Evolutionary conservation across 345 rosid species (phyloP).

Genomic region (Hypericum perforatum): DNA sequence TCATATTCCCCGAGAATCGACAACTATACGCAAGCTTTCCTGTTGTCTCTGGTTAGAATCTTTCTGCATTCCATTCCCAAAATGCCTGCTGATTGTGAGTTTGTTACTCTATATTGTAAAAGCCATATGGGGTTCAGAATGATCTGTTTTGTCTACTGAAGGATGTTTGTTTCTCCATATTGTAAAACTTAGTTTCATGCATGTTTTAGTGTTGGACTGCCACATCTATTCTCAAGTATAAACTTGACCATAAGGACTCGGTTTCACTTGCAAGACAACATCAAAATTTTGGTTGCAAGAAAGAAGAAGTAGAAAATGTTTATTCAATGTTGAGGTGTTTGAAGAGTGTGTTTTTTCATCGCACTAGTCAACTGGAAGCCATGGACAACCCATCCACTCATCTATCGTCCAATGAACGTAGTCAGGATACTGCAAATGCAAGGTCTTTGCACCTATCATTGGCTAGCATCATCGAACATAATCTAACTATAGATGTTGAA

Average conservation of each 20-base stretch:
- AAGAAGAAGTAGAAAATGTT: slow-evolving; percentile 50
- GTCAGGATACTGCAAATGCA: slow-evolving; percentile 19
- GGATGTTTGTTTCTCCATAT: too few relatives aligned
- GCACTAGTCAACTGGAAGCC: slow-evolving; percentile 19
- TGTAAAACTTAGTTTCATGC: not conserved
- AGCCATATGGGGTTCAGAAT: not conserved
- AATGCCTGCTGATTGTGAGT: not conserved
- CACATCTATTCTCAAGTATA: slow-evolving; percentile 55
- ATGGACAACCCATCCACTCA: slow-evolving; percentile 23
- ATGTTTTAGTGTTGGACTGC: slow-evolving; percentile 77
- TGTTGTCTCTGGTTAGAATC: slow-evolving; percentile 63
- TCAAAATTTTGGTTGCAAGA: slow-evolving; percentile 51
- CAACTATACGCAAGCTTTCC: slow-evolving; percentile 66
- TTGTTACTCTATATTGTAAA: not conserved
- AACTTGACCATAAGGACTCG: slow-evolving; percentile 52
- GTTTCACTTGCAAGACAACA: slow-evolving; percentile 54
- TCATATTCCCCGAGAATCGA: slow-evolving; percentile 45
- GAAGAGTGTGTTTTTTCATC: slow-evolving; percentile 49
- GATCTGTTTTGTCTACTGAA: not conserved
- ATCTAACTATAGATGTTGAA: slow-evolving; percentile 10
- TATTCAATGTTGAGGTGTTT: slow-evolving; percentile 45
- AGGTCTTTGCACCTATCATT: slow-evolving; percentile 13
- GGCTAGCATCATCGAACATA: not conserved
- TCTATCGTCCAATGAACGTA: slow-evolving; percentile 11
- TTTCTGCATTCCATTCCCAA: slow-evolving; percentile 6